A percentile compares a stretch with the other conserved stretches of the same genome.
Conservation (phyloP, 345 rosid species). For the Erysimum cheiranthoides region DNA sequence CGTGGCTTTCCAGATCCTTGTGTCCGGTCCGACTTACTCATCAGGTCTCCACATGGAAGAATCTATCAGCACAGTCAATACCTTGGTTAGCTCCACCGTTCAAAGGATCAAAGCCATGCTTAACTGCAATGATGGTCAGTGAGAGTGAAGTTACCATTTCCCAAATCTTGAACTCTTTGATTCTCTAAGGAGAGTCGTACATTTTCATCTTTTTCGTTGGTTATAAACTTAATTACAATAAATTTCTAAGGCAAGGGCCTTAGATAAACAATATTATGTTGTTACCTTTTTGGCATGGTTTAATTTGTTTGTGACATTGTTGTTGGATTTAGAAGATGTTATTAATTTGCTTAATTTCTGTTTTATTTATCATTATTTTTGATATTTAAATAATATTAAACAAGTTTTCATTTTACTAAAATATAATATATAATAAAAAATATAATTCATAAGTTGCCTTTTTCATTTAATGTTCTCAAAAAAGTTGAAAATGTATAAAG, state of each 20-base stretch:
- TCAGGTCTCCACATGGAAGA: conserved; percentile 47
- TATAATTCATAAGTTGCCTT: neutral
- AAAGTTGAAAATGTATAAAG: conserved; percentile 27
- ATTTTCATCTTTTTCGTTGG: conserved; percentile 1
- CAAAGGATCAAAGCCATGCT: conserved; percentile 62
- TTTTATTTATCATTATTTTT: too few species aligned
- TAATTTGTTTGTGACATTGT: neutral
- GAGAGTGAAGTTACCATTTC: conserved; percentile 12
- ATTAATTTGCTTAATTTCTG: too few species aligned
- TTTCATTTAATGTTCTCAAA: conserved; percentile 4
- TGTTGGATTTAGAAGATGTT: neutral
- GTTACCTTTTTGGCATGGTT: conserved; percentile 19
- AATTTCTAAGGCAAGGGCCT: conserved; percentile 30
- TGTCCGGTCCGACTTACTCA: conserved; percentile 40
- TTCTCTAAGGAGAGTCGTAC: conserved; percentile 26
- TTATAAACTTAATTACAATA: conserved; percentile 1
- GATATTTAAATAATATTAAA: neutral
- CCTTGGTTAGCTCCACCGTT: conserved; percentile 65
- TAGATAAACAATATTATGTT: conserved; percentile 30
- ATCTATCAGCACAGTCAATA: conserved; percentile 59
- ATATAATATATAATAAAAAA: neutral
- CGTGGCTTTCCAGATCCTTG: conserved; percentile 70
- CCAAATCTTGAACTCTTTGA: conserved; percentile 7
- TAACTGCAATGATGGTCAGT: conserved; percentile 43
- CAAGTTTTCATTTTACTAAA: neutral